Conservation (phyloP, 257 asterid genomes). For the Striga asiatica region DNA sequence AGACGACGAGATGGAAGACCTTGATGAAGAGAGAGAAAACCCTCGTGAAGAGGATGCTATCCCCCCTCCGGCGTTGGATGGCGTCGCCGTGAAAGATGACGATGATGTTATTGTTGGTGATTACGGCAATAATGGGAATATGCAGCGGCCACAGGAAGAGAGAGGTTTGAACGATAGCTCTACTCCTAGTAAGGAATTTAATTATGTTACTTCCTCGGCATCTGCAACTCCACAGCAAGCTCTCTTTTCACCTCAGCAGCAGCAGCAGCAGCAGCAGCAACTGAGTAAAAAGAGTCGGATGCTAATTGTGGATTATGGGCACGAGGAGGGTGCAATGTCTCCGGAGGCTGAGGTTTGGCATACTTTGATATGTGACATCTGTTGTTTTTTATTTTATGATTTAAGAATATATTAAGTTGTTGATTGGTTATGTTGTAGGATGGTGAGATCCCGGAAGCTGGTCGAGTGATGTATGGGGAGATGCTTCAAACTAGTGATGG, state of each 20-base stretch:
- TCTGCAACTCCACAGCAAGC: constrained; percentile 31
- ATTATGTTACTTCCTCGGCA: constrained; percentile 25
- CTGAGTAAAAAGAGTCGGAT: constrained; percentile 26
- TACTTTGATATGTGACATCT: not conserved
- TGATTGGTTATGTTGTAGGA: constrained; percentile 41
- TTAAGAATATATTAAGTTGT: not conserved
- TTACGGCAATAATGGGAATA: constrained; percentile 18
- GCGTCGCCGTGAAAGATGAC: constrained; percentile 10
- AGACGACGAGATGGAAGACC: constrained; percentile 72
- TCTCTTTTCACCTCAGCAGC: constrained; percentile 35
- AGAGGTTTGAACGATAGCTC: constrained; percentile 22
- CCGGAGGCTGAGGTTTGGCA: constrained; percentile 79
- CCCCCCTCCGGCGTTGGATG: constrained; percentile 16
- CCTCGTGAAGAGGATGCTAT: constrained; percentile 17
- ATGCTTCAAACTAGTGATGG: constrained; percentile 49
- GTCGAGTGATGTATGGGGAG: constrained; percentile 44
- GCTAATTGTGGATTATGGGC: constrained; percentile 77
- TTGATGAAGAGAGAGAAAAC: constrained; percentile 23
- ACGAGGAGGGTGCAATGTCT: constrained; percentile 77
- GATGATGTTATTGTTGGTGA: constrained; percentile 17
- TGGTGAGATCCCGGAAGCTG: constrained; percentile 49
- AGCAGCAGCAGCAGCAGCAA: constrained; percentile 21
- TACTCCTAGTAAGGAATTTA: constrained; percentile 26
- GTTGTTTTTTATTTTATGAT: not conserved
- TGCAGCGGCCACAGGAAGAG: constrained; percentile 24